Conservation (phyloP, 768 basidiomycete species). For the Boletellus sp. region DNA sequence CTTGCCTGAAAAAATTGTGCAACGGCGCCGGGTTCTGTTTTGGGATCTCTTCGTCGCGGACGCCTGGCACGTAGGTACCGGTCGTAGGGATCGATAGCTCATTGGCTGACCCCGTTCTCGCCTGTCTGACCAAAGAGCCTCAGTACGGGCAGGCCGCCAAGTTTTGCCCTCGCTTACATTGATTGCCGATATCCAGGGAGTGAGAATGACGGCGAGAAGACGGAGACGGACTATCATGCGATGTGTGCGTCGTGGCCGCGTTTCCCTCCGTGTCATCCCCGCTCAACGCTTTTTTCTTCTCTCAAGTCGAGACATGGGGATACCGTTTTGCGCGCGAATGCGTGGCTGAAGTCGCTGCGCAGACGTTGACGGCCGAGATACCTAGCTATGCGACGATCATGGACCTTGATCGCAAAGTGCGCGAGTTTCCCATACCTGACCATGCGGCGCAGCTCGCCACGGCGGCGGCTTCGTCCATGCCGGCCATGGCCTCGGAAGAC, state of each 20-base stretch:
- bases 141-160: conserved; percentile 66
- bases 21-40: conserved; percentile 64
- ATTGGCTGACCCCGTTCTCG: conserved; percentile 8
- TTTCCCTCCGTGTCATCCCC: background rate
- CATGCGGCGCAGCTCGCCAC: conserved; percentile 37
- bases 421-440: conserved; percentile 58
- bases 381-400: conserved; percentile 63
- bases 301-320: conserved; percentile 55
- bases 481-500: conserved; percentile 12
- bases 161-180: conserved; percentile 60
- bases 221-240: conserved; percentile 20
- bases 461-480: conserved; percentile 27
- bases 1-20: conserved; percentile 57
- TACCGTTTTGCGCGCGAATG: conserved; percentile 64
- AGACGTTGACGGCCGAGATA: conserved; percentile 60
- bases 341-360: conserved; percentile 58
- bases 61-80: conserved; percentile 53
- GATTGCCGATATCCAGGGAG: conserved; percentile 60
- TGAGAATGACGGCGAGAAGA: conserved; percentile 5
- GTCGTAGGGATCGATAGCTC: background rate
- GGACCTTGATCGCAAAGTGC: conserved; percentile 65
- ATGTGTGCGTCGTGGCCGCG: conserved; percentile 26
- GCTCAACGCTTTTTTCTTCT: no score
- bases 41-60: conserved; percentile 79
- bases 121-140: conserved; percentile 49